Conservation (phyloP, 768 basidiomycete species). For the Russula sp. region DNA sequence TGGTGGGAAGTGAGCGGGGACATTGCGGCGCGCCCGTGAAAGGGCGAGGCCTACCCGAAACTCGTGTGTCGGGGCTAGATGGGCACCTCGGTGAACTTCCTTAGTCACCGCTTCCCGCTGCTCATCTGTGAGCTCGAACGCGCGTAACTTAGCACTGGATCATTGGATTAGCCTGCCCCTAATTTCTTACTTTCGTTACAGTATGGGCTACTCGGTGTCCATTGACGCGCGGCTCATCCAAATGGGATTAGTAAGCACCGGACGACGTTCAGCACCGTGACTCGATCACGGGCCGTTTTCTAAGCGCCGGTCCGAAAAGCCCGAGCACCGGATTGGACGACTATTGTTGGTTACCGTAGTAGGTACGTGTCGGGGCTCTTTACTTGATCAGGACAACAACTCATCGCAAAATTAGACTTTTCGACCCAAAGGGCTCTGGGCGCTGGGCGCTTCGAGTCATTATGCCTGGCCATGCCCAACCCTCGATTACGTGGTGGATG, state of each 20-base stretch:
- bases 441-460: not conserved
- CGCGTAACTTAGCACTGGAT: no score
- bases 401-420: not conserved
- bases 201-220: no score
- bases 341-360: no score
- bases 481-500: not conserved
- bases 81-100: not conserved
- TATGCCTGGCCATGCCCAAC: not conserved
- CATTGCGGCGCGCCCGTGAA: not conserved
- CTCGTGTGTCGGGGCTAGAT: no score
- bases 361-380: not conserved
- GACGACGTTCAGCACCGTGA: not conserved
- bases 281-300: not conserved
- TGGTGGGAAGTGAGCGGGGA: not conserved
- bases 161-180: not conserved
- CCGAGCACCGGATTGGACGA: not conserved
- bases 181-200: no score
- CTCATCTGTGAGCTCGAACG: no score
- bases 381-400: not conserved
- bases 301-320: not conserved
- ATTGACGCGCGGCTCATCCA: no score
- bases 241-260: not conserved
- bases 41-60: not conserved
- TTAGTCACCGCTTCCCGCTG: not conserved
- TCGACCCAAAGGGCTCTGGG: not conserved